Percentiles rank a stretch among this genome's conserved stretches.
These are phyloP conservation scores for Geotrichum cucujoidarum DNA, from an alignment of 1,139 yeast genomes.

Conservation along the genomic window DNA sequence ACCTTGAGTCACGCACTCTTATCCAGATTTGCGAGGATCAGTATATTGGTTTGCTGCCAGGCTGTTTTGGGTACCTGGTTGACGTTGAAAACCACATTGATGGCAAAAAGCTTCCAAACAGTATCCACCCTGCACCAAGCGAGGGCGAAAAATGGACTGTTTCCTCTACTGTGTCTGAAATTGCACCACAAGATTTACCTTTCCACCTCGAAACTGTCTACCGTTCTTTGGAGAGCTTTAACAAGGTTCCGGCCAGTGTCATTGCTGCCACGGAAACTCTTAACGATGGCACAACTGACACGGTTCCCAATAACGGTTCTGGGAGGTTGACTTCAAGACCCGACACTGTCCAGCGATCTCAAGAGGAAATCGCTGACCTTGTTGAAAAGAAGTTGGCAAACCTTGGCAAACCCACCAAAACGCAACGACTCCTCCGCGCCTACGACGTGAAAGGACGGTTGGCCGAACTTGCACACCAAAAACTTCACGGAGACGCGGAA, in stretches of 20 bases:
- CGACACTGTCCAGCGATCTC: conserved; percentile 16
- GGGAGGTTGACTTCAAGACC: conserved; percentile 9
- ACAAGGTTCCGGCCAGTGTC: neutral
- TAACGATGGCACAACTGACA: neutral
- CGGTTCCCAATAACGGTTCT: too few species aligned
- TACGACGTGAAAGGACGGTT: conserved; percentile 26
- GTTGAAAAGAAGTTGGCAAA: conserved; percentile 22
- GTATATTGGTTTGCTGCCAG: conserved; percentile 7
- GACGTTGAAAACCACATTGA: conserved; percentile 12
- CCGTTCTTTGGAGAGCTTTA: neutral
- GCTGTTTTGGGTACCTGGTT: conserved; percentile 13
- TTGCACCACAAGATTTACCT: neutral
- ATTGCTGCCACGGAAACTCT: neutral
- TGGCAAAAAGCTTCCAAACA: conserved; percentile 1
- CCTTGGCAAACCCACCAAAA: conserved; percentile 30
- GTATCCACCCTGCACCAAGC: conserved; percentile 13
- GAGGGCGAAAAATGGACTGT: conserved; percentile 15
- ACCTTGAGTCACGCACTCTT: conserved; percentile 13
- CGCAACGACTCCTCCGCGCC: conserved; percentile 30
- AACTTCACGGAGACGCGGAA: conserved; percentile 19
- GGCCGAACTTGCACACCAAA: conserved; percentile 18
- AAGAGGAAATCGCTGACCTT: conserved; percentile 18
- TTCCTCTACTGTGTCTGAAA: neutral
- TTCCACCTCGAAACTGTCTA: neutral
- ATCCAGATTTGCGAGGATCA: conserved; percentile 10